A percentile compares a stretch with the other conserved stretches of the same genome.
Evolutionary conservation across 495 filamentous ascomycete genomes (phyloP).

Genomic region (Recurvomyces mirabilis): DNA sequence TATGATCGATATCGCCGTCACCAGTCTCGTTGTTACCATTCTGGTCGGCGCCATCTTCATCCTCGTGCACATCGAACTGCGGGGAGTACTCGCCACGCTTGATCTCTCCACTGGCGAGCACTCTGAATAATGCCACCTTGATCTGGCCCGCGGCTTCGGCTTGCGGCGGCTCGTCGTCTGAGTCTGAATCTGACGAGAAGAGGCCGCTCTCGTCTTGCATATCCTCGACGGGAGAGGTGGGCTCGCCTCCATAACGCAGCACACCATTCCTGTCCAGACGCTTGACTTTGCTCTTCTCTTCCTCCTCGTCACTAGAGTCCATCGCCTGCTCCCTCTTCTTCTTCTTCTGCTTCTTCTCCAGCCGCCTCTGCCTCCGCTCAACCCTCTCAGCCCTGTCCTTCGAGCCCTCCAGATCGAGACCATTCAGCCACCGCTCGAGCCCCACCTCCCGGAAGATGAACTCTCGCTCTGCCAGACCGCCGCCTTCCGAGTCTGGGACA

Average conservation of each 20-base stretch:
- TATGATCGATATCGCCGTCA: conserved; percentile 73
- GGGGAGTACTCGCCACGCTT: conserved; percentile 95
- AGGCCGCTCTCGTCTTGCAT: conserved; percentile 61
- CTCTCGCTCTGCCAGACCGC: conserved; percentile 88
- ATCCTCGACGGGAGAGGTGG: conserved; percentile 58
- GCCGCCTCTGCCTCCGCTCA: conserved; percentile 72
- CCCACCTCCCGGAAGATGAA: conserved; percentile 97
- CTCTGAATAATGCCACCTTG: conserved; percentile 92
- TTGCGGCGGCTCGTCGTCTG: conserved; percentile 69
- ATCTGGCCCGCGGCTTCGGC: conserved; percentile 96
- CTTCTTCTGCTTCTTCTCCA: conserved; percentile 71
- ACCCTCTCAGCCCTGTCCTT: conserved; percentile 76
- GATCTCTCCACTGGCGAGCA: conserved; percentile 91
- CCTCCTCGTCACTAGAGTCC: conserved; percentile 29
- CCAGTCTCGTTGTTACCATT: conserved; percentile 31
- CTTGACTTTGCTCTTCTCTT: conserved; percentile 38
- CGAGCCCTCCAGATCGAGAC: conserved; percentile 72
- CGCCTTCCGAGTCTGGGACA: conserved; percentile 78
- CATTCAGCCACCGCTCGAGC: conserved; percentile 88
- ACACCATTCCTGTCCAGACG: conserved; percentile 45
- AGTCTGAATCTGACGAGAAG: conserved; percentile 53
- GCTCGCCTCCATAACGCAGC: conserved; percentile 66
- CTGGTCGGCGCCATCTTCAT: conserved; percentile 48
- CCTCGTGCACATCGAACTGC: conserved; percentile 93
- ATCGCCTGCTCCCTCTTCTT: conserved; percentile 36